These are phyloP conservation scores for Blastomyces parvus DNA, from an alignment of 2,329 filamentous ascomycete genomes.

Conservation along the genomic window DNA sequence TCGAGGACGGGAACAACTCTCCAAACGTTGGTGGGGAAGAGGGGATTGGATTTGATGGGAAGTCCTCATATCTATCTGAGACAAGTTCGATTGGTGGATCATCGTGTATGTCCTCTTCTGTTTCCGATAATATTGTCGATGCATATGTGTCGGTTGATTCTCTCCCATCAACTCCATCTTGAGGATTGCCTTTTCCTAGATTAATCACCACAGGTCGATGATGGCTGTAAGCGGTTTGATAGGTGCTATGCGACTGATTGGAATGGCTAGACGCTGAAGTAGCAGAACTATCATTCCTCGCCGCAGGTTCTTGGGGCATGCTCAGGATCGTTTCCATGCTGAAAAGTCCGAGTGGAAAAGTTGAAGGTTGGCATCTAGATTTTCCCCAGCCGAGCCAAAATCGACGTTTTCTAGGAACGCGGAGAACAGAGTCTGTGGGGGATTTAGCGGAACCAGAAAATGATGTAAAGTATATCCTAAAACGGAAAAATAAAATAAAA, in stretches of 20 bases:
- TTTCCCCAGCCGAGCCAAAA: not conserved
- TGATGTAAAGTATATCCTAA: not conserved
- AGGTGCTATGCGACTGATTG: slow-evolving; percentile 32
- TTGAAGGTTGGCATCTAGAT: not conserved
- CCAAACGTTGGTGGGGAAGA: slow-evolving; percentile 76
- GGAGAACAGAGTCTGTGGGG: not conserved
- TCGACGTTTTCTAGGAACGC: not conserved
- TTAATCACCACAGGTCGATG: slow-evolving; percentile 23
- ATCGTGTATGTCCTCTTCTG: slow-evolving; percentile 36
- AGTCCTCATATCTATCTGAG: slow-evolving; percentile 46
- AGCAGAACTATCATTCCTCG: slow-evolving; percentile 9
- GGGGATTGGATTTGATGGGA: slow-evolving; percentile 58
- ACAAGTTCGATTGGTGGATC: slow-evolving; percentile 44
- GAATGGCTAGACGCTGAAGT: slow-evolving; percentile 33
- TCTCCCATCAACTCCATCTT: slow-evolving; percentile 27
- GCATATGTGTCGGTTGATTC: slow-evolving; percentile 70
- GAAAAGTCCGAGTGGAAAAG: not conserved
- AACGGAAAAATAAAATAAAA: not conserved
- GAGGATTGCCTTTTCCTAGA: slow-evolving; percentile 14
- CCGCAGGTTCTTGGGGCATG: not conserved
- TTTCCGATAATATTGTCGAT: slow-evolving; percentile 58
- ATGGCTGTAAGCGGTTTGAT: slow-evolving; percentile 31
- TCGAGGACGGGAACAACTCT: slow-evolving; percentile 73
- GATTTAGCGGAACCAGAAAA: not conserved
- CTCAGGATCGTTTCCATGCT: not conserved